A percentile compares a stretch with the other conserved stretches of the same genome.
Evolutionary conservation across 2,329 filamentous ascomycete species (phyloP).

Genomic region (Orbilia javanica): DNA sequence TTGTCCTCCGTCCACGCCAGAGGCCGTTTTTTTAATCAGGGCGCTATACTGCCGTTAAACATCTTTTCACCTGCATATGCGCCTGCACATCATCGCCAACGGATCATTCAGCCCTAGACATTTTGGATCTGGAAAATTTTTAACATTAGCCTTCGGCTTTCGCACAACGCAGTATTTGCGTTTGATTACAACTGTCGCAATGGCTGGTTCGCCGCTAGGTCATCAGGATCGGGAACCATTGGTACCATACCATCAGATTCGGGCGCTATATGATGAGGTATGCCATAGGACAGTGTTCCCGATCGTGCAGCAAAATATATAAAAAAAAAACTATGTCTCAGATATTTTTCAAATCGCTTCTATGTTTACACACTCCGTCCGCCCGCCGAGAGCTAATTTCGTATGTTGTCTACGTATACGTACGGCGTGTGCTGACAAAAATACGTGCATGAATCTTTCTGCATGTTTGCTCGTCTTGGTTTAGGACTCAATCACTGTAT

Average conservation of each 20-base stretch:
- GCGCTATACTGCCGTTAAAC: neutral
- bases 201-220: constrained; percentile 1
- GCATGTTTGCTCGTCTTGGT: neutral
- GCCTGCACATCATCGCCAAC: neutral
- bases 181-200: constrained; percentile 4
- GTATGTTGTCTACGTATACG: constrained; percentile 12
- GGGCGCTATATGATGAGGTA: constrained; percentile 50
- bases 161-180: constrained; percentile 34
- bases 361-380: neutral
- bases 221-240: neutral
- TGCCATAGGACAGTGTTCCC: neutral
- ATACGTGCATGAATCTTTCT: neutral
- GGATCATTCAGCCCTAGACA: constrained; percentile 4
- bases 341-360: neutral
- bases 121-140: neutral
- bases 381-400: neutral
- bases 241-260: constrained; percentile 50
- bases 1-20: neutral
- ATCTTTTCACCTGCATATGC: constrained; percentile 17
- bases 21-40: neutral
- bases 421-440: constrained; percentile 21
- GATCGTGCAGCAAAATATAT: neutral
- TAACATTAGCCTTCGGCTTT: too few species aligned
- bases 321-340: neutral
- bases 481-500: constrained; percentile 71